These are phyloP conservation scores for Mortierella claussenii DNA, from an alignment of 192 early-diverging fungal genomes.

Conservation along the genomic window DNA sequence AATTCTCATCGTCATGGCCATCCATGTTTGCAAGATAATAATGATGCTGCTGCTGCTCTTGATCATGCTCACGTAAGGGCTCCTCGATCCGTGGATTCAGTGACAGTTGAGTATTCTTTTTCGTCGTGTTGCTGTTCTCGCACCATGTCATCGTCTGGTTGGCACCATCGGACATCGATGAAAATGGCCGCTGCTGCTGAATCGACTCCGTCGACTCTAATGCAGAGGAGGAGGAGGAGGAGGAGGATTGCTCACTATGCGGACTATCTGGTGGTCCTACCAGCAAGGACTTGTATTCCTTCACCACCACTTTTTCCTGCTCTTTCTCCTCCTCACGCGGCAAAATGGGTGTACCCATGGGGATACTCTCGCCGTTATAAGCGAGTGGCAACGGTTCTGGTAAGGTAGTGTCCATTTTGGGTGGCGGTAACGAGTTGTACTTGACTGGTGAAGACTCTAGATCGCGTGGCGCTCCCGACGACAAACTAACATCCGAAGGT, in stretches of 20 bases:
- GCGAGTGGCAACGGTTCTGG: neutral
- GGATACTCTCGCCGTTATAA: neutral
- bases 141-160: slow-evolving; percentile 2
- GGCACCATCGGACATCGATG: neutral
- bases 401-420: neutral
- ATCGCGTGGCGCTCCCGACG: neutral
- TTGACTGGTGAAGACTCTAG: neutral
- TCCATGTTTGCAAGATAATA: neutral
- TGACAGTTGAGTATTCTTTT: neutral
- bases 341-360: neutral
- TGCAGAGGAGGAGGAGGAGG: too few relatives aligned
- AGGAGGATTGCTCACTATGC: too few relatives aligned
- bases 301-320: neutral
- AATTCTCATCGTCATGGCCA: neutral
- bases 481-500: neutral
- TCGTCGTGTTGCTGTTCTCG: neutral
- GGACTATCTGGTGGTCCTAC: neutral
- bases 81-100: neutral
- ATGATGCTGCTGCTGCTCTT: neutral
- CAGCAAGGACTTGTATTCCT: neutral
- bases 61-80: neutral
- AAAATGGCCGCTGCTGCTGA: too few relatives aligned
- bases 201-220: neutral
- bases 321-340: neutral
- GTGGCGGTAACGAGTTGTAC: slow-evolving; percentile 14